phyloP scores from a whole-genome alignment of 2,329 filamentous ascomycete species.

The Cordyceps javanica region DNA sequence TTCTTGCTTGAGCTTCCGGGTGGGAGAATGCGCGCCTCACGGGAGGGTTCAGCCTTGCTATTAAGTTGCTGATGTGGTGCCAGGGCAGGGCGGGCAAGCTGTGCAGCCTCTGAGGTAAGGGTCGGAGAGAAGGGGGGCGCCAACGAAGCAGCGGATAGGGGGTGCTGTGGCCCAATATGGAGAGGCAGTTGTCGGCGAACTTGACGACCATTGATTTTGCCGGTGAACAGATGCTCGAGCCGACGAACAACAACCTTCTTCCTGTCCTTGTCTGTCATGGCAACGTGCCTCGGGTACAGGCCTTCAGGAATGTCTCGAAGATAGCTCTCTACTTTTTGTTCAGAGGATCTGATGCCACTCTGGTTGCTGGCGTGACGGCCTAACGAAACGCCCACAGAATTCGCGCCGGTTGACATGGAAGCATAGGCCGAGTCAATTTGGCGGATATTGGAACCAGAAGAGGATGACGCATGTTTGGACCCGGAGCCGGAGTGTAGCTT shows the following conservation, averaged over 20 bases:
- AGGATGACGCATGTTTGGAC: slow-evolving; percentile 46
- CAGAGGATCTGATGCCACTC: slow-evolving; percentile 34
- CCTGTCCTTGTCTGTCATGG: slow-evolving; percentile 66
- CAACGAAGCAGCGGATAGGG: not conserved
- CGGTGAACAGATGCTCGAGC: slow-evolving; percentile 76
- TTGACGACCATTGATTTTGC: slow-evolving; percentile 48
- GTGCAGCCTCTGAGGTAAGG: not conserved
- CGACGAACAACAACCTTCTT: slow-evolving; percentile 72
- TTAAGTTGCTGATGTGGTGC: not conserved
- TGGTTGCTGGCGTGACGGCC: slow-evolving; percentile 27
- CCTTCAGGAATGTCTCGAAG: slow-evolving; percentile 67
- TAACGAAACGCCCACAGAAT: slow-evolving; percentile 36
- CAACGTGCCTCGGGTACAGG: slow-evolving; percentile 53
- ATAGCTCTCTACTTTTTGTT: slow-evolving; percentile 62
- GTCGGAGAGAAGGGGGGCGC: not conserved
- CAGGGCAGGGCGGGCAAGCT: not conserved
- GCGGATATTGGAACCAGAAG: slow-evolving; percentile 46
- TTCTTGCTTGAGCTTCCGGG: slow-evolving; percentile 31
- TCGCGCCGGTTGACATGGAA: slow-evolving; percentile 54
- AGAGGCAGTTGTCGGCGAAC: slow-evolving; percentile 19
- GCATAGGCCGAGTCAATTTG: slow-evolving; percentile 60
- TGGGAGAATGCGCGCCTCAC: slow-evolving; percentile 45
- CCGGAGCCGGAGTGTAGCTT: slow-evolving; percentile 35
- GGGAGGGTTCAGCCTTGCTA: slow-evolving; percentile 27
- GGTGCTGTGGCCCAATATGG: slow-evolving; percentile 14